A percentile compares a stretch with the other conserved stretches of the same genome.
Conservation (phyloP, 495 filamentous ascomycete genomes). For the Aspergillus carlsbadensis region DNA sequence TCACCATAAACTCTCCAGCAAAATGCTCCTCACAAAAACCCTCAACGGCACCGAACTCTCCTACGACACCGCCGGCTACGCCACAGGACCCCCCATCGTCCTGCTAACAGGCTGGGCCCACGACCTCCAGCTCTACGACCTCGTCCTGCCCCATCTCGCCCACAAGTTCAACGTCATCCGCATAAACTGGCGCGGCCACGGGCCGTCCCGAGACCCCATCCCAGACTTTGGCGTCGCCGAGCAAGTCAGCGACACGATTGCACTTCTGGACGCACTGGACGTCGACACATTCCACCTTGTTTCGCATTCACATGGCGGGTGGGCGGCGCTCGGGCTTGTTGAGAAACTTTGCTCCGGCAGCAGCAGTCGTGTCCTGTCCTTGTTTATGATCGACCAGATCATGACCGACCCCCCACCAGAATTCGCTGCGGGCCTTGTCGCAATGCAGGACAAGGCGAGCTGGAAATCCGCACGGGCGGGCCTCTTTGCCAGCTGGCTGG, state of each 20-base stretch:
- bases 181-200: background rate
- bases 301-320: too few relatives aligned
- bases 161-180: background rate
- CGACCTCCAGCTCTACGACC: slow-evolving; percentile 1
- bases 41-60: slow-evolving; percentile 2
- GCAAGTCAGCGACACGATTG: background rate
- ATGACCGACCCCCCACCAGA: background rate
- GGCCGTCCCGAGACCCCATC: background rate
- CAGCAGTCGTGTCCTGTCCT: background rate
- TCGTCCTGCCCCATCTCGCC: background rate
- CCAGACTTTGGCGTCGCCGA: background rate
- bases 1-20: background rate
- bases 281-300: background rate
- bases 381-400: slow-evolving; percentile 6
- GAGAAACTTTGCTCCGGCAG: too few relatives aligned
- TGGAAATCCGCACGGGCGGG: too few relatives aligned
- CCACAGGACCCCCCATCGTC: background rate
- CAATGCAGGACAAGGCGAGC: background rate
- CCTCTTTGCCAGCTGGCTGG: too few relatives aligned
- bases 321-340: too few relatives aligned
- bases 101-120: slow-evolving; percentile 5
- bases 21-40: background rate
- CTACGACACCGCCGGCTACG: background rate
- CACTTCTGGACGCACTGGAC: background rate
- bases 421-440: background rate